Conservation (phyloP, 23 red algal genomes). For the Pyropia yezoensis region DNA sequence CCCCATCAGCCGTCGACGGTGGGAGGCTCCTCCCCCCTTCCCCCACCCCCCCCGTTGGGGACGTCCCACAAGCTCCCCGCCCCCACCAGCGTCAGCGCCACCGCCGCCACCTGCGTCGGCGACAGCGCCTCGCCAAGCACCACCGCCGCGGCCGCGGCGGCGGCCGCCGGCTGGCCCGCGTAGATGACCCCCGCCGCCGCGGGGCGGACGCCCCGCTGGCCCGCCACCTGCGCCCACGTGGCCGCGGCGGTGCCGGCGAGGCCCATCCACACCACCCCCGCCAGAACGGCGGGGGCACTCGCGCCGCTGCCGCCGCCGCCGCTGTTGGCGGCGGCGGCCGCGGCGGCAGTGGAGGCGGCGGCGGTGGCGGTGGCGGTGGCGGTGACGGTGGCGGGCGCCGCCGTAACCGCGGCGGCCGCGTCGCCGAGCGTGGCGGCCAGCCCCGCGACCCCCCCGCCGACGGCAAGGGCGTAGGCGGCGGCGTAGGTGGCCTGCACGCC, state of each 20-base stretch:
- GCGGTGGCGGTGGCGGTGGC: background rate
- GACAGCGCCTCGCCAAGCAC: conserved; percentile 22
- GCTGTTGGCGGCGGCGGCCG: background rate
- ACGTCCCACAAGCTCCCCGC: too few species aligned
- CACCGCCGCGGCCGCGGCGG: conserved; percentile 18
- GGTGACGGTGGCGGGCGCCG: background rate
- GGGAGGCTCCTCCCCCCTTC: too few species aligned
- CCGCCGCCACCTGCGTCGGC: conserved; percentile 3
- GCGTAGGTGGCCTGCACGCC: conserved; percentile 16
- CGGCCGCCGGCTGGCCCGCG: conserved; percentile 56
- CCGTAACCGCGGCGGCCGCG: background rate
- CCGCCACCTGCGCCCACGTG: conserved; percentile 36
- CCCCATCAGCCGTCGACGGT: too few species aligned
- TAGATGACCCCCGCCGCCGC: conserved; percentile 34
- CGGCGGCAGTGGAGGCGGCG: background rate
- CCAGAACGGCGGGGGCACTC: background rate
- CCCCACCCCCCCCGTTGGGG: too few species aligned
- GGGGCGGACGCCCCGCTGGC: conserved; percentile 41
- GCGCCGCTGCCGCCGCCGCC: background rate
- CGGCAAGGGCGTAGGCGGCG: background rate
- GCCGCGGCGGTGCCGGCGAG: conserved; percentile 13
- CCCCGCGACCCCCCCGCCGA: too few species aligned
- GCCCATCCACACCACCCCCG: conserved; percentile 31
- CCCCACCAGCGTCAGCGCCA: too few species aligned
- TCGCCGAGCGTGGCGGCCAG: too few species aligned